Evolutionary conservation across 2,329 filamentous ascomycete genomes (phyloP), one percentile per base, ranked within the genome.

Genomic region (Xylariales sp.): DNA sequence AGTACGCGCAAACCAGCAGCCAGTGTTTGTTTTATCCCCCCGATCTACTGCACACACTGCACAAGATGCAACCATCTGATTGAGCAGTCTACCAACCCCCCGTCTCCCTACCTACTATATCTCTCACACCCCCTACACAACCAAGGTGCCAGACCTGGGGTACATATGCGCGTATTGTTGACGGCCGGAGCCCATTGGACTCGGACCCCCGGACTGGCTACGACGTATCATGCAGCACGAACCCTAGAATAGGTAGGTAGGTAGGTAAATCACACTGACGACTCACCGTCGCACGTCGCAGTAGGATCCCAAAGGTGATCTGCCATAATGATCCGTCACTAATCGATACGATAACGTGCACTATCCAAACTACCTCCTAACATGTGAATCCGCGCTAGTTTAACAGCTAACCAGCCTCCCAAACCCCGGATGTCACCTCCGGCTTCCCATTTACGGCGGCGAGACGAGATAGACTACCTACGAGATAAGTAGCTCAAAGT

Each of bases 301-400:
- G 32, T 34, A 34, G 5, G 28, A n/a, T 3, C 28, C 28, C 9
- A 10, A 6, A 18, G 36, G 16, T 55, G 36, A 5, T 43, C n/a
- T 30, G 34, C 53, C 14, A 34, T 34, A 34, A 57, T 57, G 54
- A 46, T 18, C 12, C 46, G 39, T 32, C 23, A 10, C 36, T 18
- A 23, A 23, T 23, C 23, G 53, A 41, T 41, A 41, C 23, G 36
- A 18, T 10, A 41, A 41, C 4, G 39, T 18, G 53, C 43, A 55
- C 5, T 39, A 45, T 23, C 23, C 23, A 23, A 23, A 2, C 23
- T 23, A 23, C 23, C 23, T 23, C 23, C 43, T 57, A 23, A 30
- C 54, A 57, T 57, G 54, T 57, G 54, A 57, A 57, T 32, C 28
- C 6, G 39, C 23, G 16, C 23, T 18, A 5, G 18, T n/a, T 7